Base-by-base conservation (phyloP, 2,329 filamentous ascomycete genomes). In the Colletotrichum orbiculare region DNA sequence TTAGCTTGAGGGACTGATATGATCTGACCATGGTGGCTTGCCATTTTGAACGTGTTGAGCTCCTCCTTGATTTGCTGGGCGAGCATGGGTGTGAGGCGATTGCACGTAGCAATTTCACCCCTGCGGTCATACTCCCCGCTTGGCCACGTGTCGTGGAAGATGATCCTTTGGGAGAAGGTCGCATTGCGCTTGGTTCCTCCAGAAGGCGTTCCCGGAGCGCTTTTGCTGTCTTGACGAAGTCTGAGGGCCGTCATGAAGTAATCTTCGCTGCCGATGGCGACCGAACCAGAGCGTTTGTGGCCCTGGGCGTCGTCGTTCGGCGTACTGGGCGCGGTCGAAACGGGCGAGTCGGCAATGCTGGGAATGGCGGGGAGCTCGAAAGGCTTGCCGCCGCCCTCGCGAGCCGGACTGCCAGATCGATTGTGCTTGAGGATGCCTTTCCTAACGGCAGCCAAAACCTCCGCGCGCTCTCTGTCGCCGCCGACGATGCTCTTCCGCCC, bases 61-160 rank as follows among this genome's bases (percentile, higher is more conserved):
- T 99, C 96, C 81, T 99, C 96, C 81, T 98, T 98, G 81, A 99
- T 99, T 78, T 99, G 96, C 81, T 99, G 96, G 49, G 96, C 96
- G 68, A 99, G 87, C 86, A 97, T 94, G 11, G 96, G 96, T 53
- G 96, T 99, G 71, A 99, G 85, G 70, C 95, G 92, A 76, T 99
- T 99, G 87, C 96, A 99, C 1, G 96, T 99, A 10, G 96, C 94
- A 80, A 98, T 92, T 67, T 99, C 96, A 59, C 96, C 96, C 58
- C 96, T 89, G 67, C 96, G 92, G 77, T 99, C 96, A 74, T 99
- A 99, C 77, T 99, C 96, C 72, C 92, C 91, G 74, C 91, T 93
- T 2, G 94, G 94, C 94, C 94, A 99, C 8, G 94, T 98, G 74
- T 99, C 96, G 76, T 97, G 89, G 76, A 97, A 98, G 68, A 97